These are phyloP conservation scores for Orbilia blumenaviensis DNA, from an alignment of 2,329 filamentous ascomycete species.

Conservation along the genomic window DNA sequence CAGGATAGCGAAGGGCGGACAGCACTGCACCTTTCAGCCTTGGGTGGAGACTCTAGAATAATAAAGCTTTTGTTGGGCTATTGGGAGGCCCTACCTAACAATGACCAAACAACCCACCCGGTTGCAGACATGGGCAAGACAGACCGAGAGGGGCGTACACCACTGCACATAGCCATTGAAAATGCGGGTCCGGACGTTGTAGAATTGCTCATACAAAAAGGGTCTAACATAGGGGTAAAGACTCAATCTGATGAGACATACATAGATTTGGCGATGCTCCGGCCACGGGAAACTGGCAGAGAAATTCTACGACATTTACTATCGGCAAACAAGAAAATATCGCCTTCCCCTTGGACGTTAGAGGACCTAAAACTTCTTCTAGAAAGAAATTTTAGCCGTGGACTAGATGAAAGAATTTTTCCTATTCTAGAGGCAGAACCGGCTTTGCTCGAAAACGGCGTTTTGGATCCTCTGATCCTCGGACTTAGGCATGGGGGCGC, in stretches of 20 bases:
- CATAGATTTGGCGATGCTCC: not conserved
- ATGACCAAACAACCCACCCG: not conserved
- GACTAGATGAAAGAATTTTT: not conserved
- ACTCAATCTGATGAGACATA: not conserved
- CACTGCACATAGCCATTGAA: not conserved
- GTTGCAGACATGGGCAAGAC: not conserved
- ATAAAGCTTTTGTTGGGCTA: not conserved
- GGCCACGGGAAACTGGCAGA: not conserved
- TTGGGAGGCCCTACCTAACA: not conserved
- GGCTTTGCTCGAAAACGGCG: not conserved
- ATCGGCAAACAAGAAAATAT: not conserved
- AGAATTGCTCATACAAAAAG: not conserved
- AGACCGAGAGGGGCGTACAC: not conserved
- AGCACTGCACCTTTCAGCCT: not conserved
- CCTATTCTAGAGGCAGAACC: not conserved
- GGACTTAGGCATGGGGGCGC: not conserved
- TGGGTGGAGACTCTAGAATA: not conserved
- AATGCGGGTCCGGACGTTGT: not conserved
- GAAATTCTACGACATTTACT: not conserved
- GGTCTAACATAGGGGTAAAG: not conserved
- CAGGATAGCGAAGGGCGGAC: not conserved
- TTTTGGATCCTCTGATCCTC: not conserved
- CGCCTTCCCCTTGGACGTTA: not conserved
- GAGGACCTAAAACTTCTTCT: not conserved
- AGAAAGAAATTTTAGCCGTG: not conserved